Conservation (phyloP, 2,329 filamentous ascomycete species). For the Fonsecaea monophora region DNA sequence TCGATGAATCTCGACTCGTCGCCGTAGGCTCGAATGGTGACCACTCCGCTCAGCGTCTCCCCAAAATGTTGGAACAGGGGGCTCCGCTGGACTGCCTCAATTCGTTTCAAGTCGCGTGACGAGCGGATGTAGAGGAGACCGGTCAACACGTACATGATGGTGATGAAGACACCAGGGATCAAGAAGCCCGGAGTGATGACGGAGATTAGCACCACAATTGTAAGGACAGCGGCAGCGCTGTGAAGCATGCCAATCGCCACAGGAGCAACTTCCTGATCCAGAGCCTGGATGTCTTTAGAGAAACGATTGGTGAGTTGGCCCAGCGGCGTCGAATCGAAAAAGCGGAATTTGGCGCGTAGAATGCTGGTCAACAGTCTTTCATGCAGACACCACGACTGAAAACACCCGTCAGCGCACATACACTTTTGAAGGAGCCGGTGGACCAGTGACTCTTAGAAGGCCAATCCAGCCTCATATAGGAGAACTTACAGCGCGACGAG, state of each 20-base stretch:
- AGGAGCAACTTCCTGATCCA: slow-evolving; percentile 95
- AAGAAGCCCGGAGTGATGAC: slow-evolving; percentile 89
- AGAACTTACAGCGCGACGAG: slow-evolving; percentile 72
- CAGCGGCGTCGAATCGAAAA: slow-evolving; percentile 94
- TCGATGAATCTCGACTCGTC: slow-evolving; percentile 92
- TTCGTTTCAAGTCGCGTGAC: slow-evolving; percentile 91
- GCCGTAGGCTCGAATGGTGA: slow-evolving; percentile 94
- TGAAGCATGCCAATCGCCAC: slow-evolving; percentile 80
- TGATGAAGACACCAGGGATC: slow-evolving; percentile 85
- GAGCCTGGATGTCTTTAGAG: slow-evolving; percentile 92
- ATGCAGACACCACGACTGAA: slow-evolving; percentile 73
- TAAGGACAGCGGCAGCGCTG: slow-evolving; percentile 72
- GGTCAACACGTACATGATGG: slow-evolving; percentile 78
- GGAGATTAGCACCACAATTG: slow-evolving; percentile 87
- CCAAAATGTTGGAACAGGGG: slow-evolving; percentile 98
- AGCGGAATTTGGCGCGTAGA: slow-evolving; percentile 90
- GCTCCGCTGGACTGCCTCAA: slow-evolving; percentile 93
- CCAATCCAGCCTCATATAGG: not conserved
- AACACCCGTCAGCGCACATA: not conserved
- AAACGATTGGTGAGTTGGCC: slow-evolving; percentile 98
- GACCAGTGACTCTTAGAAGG: not conserved
- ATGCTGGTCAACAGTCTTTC: slow-evolving; percentile 77
- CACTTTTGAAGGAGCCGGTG: not conserved
- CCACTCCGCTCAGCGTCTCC: slow-evolving; percentile 91
- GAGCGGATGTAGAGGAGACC: slow-evolving; percentile 88